phyloP scores from a whole-genome alignment of 1,284 basidiomycete species.

The Wallemia mellicola region DNA sequence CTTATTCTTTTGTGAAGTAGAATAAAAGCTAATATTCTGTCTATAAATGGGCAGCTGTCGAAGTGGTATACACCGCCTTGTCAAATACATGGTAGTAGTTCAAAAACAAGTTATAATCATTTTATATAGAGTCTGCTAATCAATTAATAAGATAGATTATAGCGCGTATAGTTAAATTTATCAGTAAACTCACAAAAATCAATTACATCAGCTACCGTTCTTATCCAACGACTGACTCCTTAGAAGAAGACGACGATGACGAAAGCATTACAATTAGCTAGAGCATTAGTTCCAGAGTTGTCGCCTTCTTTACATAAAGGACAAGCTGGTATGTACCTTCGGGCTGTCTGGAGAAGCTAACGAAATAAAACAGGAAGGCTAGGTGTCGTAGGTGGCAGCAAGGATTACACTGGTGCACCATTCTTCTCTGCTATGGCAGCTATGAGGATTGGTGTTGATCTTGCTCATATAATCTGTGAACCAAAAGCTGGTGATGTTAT shows the following conservation, averaged over 20 bases:
- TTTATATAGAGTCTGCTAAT: too few species aligned
- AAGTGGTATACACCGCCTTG: too few species aligned
- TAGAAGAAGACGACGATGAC: background rate
- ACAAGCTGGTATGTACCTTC: conserved; percentile 38
- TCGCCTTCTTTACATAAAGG: conserved; percentile 71
- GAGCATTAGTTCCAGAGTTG: conserved; percentile 42
- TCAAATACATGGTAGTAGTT: too few species aligned
- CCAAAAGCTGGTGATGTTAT: conserved; percentile 66
- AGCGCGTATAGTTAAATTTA: too few species aligned
- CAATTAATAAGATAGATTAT: too few species aligned
- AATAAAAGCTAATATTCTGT: too few species aligned
- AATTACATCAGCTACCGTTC: too few species aligned
- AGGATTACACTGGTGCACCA: conserved; percentile 87
- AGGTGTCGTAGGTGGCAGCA: conserved; percentile 69
- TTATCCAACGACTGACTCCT: too few species aligned
- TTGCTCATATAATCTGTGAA: conserved; percentile 88
- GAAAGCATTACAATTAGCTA: background rate
- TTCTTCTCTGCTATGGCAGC: conserved; percentile 76
- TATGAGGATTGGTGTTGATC: conserved; percentile 59
- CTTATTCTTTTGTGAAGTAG: too few species aligned
- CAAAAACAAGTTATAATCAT: too few species aligned
- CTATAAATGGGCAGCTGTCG: too few species aligned
- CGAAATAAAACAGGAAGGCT: conserved; percentile 29
- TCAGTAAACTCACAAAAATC: too few species aligned
- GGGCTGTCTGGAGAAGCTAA: background rate